Base-by-base conservation (phyloP, 1,139 yeast species). In the Taiozyma sp. region DNA sequence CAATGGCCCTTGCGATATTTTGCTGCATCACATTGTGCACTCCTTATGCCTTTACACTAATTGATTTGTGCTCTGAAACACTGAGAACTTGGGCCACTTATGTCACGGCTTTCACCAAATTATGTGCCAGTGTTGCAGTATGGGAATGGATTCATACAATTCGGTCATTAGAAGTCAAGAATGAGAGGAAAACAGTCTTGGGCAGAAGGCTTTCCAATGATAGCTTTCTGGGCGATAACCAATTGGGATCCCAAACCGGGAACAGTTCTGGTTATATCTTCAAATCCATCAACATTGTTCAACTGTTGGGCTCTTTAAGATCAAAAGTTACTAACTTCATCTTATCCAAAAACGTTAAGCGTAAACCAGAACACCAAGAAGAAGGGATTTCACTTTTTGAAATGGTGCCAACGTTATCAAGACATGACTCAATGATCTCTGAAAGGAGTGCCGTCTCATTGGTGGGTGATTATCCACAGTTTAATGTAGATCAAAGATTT, bases 91-190 rank as follows among this genome's bases (percentile, higher is more conserved):
- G 83, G 83, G 57, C 78, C 3, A 60, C 67, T 4, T 65, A 71
- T 27, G 52, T 76, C 4, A 74, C 77, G 0, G 59, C 58, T 32
- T 64, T 77, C 45, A 49, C 76, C 8, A 75, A 75, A 49, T 65
- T 76, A 28, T 70, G 73, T 30, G 56, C 74, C 13, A 62, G 76
- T 16, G 70, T 79, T 3, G 67, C 72, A 1, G 65, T 75, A 1
- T 79, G 83, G 83, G 83, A 79, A 63, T 79, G 83, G 83, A 60
- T 77, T 8, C 72, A 67, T 55, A 72, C 74, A 48, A 76, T 78
- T 28, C 64, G 72, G 50, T 64, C 70, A 24, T 60, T 78, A 45
- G 81, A 78, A 53, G 69, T 72, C 54, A 63, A 72, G 39, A 63
- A 65, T 41, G 83, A 79, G 54, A 65, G 76, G 45, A 69, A 69